These are phyloP conservation scores for Madurella fahalii DNA, from an alignment of 2,329 filamentous ascomycete genomes.

Conservation along the genomic window DNA sequence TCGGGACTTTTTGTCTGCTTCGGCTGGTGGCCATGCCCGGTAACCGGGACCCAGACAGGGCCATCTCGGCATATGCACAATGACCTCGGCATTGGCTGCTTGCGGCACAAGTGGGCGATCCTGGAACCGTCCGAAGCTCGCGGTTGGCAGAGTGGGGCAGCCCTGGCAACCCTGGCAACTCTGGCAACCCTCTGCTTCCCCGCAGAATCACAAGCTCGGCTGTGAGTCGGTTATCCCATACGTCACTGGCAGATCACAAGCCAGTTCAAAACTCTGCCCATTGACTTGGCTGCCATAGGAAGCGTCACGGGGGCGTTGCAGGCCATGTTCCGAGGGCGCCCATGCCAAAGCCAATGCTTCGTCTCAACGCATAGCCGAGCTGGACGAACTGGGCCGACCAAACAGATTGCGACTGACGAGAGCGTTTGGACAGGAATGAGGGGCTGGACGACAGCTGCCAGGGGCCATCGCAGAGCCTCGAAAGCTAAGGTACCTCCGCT, in stretches of 20 bases:
- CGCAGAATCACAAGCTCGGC: slow-evolving; percentile 58
- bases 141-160: slow-evolving; percentile 7
- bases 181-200: slow-evolving; percentile 34
- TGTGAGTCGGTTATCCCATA: slow-evolving; percentile 43
- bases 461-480: neutral
- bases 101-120: slow-evolving; percentile 4
- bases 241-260: slow-evolving; percentile 34
- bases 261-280: slow-evolving; percentile 7
- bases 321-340: no score
- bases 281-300: neutral
- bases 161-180: slow-evolving; percentile 4
- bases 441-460: neutral
- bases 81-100: slow-evolving; percentile 19
- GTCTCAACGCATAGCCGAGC: no score
- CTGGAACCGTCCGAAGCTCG: slow-evolving; percentile 24
- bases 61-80: neutral
- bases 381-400: neutral
- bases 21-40: neutral
- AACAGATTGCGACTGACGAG: neutral
- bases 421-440: no score
- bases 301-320: no score
- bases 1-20: neutral
- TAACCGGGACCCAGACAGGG: neutral
- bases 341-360: neutral
- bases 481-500: slow-evolving; percentile 13